Conservation (phyloP, 768 basidiomycete species). For the Macrocybe gigantea region DNA sequence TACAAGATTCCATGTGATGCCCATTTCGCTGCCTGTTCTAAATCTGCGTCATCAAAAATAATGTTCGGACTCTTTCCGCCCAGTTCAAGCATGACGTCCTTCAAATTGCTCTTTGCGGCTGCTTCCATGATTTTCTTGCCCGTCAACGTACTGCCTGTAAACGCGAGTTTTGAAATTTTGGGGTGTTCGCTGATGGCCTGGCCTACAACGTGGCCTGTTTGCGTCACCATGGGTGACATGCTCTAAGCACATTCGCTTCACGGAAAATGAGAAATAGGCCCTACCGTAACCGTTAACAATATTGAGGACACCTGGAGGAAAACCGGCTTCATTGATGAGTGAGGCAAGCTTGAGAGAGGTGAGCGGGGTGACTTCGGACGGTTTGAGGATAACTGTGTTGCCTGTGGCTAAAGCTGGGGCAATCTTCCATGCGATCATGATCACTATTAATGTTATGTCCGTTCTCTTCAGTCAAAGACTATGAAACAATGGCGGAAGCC, state of each 20-base stretch:
- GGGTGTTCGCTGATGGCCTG: slow-evolving; percentile 61
- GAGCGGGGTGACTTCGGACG: slow-evolving; percentile 71
- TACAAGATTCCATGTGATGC: slow-evolving; percentile 62
- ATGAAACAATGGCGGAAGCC: no score
- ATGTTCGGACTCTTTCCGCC: slow-evolving; percentile 64
- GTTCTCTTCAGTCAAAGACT: no score
- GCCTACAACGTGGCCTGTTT: slow-evolving; percentile 45
- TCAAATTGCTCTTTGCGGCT: slow-evolving; percentile 67
- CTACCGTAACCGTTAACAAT: slow-evolving; percentile 60
- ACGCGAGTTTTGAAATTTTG: slow-evolving; percentile 65
- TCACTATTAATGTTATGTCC: no score
- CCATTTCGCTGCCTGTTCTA: slow-evolving; percentile 65
- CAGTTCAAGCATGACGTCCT: slow-evolving; percentile 69
- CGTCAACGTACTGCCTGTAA: slow-evolving; percentile 71
- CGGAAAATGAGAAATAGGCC: neutral
- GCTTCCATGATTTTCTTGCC: slow-evolving; percentile 71
- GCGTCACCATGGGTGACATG: neutral
- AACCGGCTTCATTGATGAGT: slow-evolving; percentile 63
- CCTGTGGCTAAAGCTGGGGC: slow-evolving; percentile 76
- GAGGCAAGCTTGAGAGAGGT: slow-evolving; percentile 47
- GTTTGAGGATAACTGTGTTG: slow-evolving; percentile 70
- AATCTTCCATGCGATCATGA: slow-evolving; percentile 63
- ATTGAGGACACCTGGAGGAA: slow-evolving; percentile 74
- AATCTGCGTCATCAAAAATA: slow-evolving; percentile 59
- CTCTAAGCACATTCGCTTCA: neutral